phyloP scores from a whole-genome alignment of 2,329 filamentous ascomycete genomes.

The Nothopassalora personata region DNA sequence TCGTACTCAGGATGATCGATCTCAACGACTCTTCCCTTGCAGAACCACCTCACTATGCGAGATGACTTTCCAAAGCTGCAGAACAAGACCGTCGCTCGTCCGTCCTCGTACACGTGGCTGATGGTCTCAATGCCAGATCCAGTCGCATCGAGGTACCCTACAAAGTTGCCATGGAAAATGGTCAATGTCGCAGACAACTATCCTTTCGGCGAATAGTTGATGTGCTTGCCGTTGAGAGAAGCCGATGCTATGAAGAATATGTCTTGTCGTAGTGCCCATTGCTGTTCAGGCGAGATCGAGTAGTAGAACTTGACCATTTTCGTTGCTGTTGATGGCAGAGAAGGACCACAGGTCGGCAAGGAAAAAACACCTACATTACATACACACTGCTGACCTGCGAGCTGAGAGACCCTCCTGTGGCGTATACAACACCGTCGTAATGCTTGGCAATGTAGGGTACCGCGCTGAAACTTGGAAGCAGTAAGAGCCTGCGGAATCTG shows the following conservation, averaged over 20 bases:
- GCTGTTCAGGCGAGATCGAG: conserved; percentile 49
- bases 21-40: conserved; percentile 55
- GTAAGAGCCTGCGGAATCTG: neutral
- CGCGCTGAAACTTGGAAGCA: too few species aligned
- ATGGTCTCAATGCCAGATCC: conserved; percentile 74
- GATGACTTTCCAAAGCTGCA: conserved; percentile 57
- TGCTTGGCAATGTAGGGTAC: neutral
- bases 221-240: conserved; percentile 60
- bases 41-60: conserved; percentile 61
- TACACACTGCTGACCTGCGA: neutral
- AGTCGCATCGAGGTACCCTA: conserved; percentile 67
- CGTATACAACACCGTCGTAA: neutral
- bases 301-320: conserved; percentile 57
- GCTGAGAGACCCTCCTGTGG: neutral
- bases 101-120: conserved; percentile 70
- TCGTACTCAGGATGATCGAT: conserved; percentile 47
- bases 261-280: conserved; percentile 62
- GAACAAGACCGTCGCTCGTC: conserved; percentile 69
- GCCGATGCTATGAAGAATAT: conserved; percentile 73
- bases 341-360: neutral
- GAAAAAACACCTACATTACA: neutral
- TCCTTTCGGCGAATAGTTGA: conserved; percentile 75
- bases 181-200: conserved; percentile 58
- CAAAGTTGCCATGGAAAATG: conserved; percentile 54
- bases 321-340: neutral